Evolutionary conservation across 768 basidiomycete species (phyloP).

Genomic region (Tulasnella sp.): DNA sequence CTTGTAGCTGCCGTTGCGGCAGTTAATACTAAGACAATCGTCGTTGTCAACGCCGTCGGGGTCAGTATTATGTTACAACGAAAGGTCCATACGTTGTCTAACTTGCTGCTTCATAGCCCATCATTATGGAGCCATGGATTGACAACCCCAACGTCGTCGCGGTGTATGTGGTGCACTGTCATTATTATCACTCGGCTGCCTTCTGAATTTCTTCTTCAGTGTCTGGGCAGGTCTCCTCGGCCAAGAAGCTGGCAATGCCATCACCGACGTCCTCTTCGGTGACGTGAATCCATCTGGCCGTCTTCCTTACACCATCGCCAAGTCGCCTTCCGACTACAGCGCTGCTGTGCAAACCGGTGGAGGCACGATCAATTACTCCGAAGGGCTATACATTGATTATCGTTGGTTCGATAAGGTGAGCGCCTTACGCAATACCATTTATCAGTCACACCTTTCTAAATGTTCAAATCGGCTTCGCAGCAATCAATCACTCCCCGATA

Average conservation of each 20-base stretch:
- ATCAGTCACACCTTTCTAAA: neutral
- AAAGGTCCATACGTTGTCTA: neutral
- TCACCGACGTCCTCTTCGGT: slow-evolving; percentile 73
- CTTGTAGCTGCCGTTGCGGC: slow-evolving; percentile 52
- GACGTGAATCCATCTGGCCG: slow-evolving; percentile 54
- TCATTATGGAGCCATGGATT: slow-evolving; percentile 62
- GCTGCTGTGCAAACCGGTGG: slow-evolving; percentile 27
- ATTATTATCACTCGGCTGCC: neutral
- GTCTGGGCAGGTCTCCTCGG: slow-evolving; percentile 56
- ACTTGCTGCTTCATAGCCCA: slow-evolving; percentile 32
- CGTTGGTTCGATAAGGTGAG: slow-evolving; percentile 45
- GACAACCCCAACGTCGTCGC: slow-evolving; percentile 58
- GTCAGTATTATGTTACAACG: neutral
- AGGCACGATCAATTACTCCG: slow-evolving; percentile 62
- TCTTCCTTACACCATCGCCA: slow-evolving; percentile 38
- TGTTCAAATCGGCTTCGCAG: slow-evolving; percentile 3
- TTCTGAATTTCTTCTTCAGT: slow-evolving; percentile 31
- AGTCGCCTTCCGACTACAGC: slow-evolving; percentile 32
- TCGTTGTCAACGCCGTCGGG: slow-evolving; percentile 72
- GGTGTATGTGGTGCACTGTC: slow-evolving; percentile 37
- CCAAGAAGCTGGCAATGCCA: slow-evolving; percentile 57
- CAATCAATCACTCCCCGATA: slow-evolving; percentile 40
- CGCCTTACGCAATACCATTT: neutral
- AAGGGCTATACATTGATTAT: slow-evolving; percentile 54
- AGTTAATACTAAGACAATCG: slow-evolving; percentile 67